Base-by-base conservation (phyloP, 225 moss, liverwort and hornwort species). In the Anthoceros angustus region DNA sequence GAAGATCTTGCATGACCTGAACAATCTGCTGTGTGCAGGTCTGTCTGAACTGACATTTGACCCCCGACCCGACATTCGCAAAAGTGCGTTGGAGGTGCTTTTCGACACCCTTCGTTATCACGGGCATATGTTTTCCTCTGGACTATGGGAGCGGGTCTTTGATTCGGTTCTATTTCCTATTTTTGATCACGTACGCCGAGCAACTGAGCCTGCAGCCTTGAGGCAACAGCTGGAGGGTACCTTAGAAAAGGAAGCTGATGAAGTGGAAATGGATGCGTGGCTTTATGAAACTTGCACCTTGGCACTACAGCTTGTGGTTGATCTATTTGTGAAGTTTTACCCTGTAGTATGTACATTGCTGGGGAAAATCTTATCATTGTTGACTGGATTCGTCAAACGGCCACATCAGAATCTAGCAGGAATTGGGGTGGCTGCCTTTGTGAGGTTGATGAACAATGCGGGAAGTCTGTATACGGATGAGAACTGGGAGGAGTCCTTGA, bases 181-280 rank as follows among this genome's bases (percentile, higher is more conserved):
- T 67, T 99, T 99, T 71, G 98, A 99, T 71, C 86, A 87, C 63
- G 98, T 99, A 62, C 98, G 98, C 62, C 88, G 92, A 71, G 98
- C 92, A 39, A 89, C 89, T 62, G 98, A 99, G 73, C 75, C 85
- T 64, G 86, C 89, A 64, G 79, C 69, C 72, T 86, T 84, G 55
- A 55, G 55, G 55, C 55, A 62, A 68, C 12, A 66, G 40, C 66
- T 71, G 45, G 75, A 67, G 46, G 87, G 86, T 73, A 77, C 84
- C 70, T 78, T 84, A 66, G 87, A 87, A 69, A 98, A 98, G 70
- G 95, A 92, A 69, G 87, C 92, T 68, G 89, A 84, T 49, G 98
- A 98, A 77, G 60, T 98, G 78, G 98, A 98, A 78, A 98, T 98
- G 98, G 98, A 98, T 71, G 92, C 84, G 12, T 98, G 98, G 98